phyloP scores from a whole-genome alignment of 2,329 filamentous ascomycete genomes.

The Curvularia verruculosa region DNA sequence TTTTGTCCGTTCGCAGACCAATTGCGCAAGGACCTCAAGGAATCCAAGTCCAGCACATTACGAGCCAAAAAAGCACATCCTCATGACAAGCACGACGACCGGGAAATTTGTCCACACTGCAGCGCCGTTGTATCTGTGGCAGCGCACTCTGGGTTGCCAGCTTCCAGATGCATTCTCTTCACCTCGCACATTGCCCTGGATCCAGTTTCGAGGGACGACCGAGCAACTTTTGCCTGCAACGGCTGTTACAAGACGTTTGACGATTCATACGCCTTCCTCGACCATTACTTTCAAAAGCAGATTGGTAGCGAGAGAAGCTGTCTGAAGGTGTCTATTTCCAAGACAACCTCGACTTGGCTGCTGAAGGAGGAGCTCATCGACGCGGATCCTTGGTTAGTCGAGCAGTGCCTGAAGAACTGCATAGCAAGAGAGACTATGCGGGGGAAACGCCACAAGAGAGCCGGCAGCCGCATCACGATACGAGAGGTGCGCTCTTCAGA shows the following conservation, averaged over 20 bases:
- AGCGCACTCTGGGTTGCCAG: constrained; percentile 40
- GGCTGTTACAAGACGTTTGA: constrained; percentile 46
- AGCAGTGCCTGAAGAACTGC: constrained; percentile 44
- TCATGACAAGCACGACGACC: constrained; percentile 41
- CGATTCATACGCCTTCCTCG: constrained; percentile 45
- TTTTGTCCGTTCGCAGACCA: constrained; percentile 42
- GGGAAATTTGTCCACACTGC: constrained; percentile 44
- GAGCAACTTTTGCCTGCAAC: constrained; percentile 41
- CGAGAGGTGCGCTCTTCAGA: constrained; percentile 18
- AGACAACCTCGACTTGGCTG: constrained; percentile 25
- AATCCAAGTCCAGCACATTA: constrained; percentile 26
- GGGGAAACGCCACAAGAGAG: constrained; percentile 23
- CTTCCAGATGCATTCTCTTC: constrained; percentile 41
- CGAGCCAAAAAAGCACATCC: constrained; percentile 35
- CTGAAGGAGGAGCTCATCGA: constrained; percentile 27
- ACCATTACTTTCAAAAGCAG: constrained; percentile 45
- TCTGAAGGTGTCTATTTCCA: constrained; percentile 15
- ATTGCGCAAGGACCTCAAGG: constrained; percentile 35
- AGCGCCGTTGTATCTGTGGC: constrained; percentile 39
- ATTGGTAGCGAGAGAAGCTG: constrained; percentile 43
- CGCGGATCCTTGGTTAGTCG: constrained; percentile 34
- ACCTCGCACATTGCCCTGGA: constrained; percentile 33
- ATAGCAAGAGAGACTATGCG: constrained; percentile 38
- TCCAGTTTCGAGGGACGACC: constrained; percentile 13
- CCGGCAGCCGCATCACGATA: constrained; percentile 23